Conservation (phyloP, 257 asterid genomes). For the Solanum dulcamara region DNA sequence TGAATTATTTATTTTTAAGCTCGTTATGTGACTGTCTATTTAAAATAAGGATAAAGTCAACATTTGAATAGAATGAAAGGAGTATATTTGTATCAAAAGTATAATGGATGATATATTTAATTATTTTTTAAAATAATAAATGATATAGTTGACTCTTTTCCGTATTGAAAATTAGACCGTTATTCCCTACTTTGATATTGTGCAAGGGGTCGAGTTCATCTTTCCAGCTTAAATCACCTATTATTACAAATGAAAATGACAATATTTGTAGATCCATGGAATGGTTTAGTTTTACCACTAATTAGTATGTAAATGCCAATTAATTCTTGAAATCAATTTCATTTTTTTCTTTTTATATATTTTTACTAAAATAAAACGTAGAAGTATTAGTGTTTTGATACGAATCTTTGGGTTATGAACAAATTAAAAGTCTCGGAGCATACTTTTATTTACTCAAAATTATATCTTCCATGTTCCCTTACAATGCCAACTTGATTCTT, state of each 20-base stretch:
- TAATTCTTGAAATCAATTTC: not conserved
- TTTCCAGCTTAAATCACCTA: not conserved
- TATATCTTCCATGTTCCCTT: not conserved
- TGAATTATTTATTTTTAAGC: not conserved
- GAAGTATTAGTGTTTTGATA: not conserved
- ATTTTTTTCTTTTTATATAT: not conserved
- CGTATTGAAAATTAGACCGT: not conserved
- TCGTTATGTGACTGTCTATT: too few species aligned
- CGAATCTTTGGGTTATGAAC: rapidly evolving
- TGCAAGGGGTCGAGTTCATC: not conserved
- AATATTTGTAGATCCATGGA: not conserved
- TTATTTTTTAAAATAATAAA: too few species aligned
- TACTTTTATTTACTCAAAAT: too few species aligned
- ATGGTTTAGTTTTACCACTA: not conserved
- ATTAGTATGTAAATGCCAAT: not conserved
- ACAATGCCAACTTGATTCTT: too few species aligned
- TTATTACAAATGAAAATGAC: not conserved
- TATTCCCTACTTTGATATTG: not conserved
- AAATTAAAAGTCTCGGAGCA: not conserved
- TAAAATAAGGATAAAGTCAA: not conserved
- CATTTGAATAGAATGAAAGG: too few species aligned
- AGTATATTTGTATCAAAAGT: too few species aligned
- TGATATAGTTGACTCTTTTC: not conserved
- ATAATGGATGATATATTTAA: too few species aligned
- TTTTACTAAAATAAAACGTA: not conserved